phyloP scores from a whole-genome alignment of 257 asterid species.

The Scutellaria galericulata region DNA sequence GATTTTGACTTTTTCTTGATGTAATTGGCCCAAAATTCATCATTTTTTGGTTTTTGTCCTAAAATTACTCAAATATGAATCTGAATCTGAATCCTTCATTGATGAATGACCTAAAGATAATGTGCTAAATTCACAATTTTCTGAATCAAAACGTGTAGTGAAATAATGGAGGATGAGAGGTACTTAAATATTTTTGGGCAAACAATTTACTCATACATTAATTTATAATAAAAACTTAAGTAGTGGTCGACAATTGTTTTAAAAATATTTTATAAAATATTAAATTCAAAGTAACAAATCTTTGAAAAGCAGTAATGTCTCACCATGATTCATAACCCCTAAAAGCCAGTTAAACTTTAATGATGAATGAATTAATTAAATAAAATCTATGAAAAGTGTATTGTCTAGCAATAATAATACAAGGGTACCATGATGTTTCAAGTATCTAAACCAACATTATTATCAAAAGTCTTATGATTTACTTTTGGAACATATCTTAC shows the following conservation, averaged over 20 bases:
- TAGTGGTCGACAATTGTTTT: slow-evolving; percentile 13
- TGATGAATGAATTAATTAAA: background rate
- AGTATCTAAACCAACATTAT: slow-evolving; percentile 27
- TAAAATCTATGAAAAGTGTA: slow-evolving; percentile 16
- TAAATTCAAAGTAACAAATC: background rate
- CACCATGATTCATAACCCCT: background rate
- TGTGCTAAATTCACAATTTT: too few relatives aligned
- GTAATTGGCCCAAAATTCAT: too few relatives aligned
- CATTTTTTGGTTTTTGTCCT: too few relatives aligned
- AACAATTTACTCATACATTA: too few relatives aligned
- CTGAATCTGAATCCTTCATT: too few relatives aligned
- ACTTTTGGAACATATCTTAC: slow-evolving; percentile 20
- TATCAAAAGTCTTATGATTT: slow-evolving; percentile 27
- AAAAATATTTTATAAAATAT: background rate
- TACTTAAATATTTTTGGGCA: too few relatives aligned
- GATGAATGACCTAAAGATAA: too few relatives aligned
- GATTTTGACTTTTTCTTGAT: too few relatives aligned
- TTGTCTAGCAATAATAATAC: slow-evolving; percentile 31
- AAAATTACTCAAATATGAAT: too few relatives aligned
- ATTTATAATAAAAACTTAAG: background rate
- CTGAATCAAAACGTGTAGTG: too few relatives aligned
- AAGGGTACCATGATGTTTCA: slow-evolving; percentile 32
- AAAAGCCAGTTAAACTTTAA: background rate
- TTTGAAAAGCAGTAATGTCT: background rate
- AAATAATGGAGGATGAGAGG: too few relatives aligned